phyloP scores from a whole-genome alignment of 179 eudicot genomes.

The Drosera spatulata region DNA sequence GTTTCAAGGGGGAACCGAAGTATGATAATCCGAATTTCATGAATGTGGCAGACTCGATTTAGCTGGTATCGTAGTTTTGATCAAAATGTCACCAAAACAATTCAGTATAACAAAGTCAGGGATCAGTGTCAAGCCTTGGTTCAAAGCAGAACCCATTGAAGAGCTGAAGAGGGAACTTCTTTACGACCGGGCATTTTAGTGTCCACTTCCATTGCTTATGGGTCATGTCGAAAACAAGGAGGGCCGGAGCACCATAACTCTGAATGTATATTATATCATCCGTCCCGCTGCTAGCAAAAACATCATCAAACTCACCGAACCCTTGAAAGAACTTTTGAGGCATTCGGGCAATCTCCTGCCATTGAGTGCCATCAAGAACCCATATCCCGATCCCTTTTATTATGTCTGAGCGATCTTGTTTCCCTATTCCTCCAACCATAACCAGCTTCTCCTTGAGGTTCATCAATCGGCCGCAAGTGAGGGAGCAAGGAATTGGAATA shows the following conservation, averaged over 20 bases:
- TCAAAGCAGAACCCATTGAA: conserved; percentile 89
- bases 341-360: conserved; percentile 79
- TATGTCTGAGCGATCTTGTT: conserved; percentile 61
- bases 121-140: conserved; percentile 66
- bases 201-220: conserved; percentile 78
- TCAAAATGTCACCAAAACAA: too few relatives aligned
- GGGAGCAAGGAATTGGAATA: conserved; percentile 60
- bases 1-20: too few relatives aligned
- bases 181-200: conserved; percentile 71
- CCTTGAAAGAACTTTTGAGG: conserved; percentile 81
- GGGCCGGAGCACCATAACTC: conserved; percentile 72
- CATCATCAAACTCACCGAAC: conserved; percentile 14
- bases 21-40: too few relatives aligned
- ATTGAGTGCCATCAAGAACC: conserved; percentile 51
- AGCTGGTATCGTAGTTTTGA: too few relatives aligned
- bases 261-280: conserved; percentile 70
- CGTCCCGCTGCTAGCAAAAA: conserved; percentile 81
- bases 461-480: conserved; percentile 91
- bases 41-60: too few relatives aligned
- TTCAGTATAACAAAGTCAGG: conserved; percentile 16
- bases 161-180: conserved; percentile 88
- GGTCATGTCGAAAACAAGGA: conserved; percentile 57
- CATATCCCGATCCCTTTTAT: conserved; percentile 91
- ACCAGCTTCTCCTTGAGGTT: conserved; percentile 68
- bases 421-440: conserved; percentile 91